Conservation (phyloP, 2,329 filamentous ascomycete species). For the Biscogniauxia marginata region DNA sequence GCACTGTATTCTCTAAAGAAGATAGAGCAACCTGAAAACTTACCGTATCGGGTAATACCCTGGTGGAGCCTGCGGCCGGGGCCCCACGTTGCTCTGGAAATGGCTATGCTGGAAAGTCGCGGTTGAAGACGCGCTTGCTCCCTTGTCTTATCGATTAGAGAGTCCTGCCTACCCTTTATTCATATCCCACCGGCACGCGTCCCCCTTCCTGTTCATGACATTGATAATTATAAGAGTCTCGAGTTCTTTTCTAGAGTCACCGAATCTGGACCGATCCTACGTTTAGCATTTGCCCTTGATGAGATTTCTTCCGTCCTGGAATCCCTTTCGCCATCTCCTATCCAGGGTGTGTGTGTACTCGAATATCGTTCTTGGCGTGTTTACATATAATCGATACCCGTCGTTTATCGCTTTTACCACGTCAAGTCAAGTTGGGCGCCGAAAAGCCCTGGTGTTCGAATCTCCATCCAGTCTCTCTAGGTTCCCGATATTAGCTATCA, state of each 20-base stretch:
- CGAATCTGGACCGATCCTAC: too few species aligned
- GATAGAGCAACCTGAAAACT: not conserved
- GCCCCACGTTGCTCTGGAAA: conserved; percentile 26
- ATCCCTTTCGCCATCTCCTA: not conserved
- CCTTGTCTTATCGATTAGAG: conserved; percentile 18
- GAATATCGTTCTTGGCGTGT: conserved; percentile 20
- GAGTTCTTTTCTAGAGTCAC: not conserved
- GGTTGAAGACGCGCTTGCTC: conserved; percentile 29
- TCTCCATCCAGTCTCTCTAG: not conserved
- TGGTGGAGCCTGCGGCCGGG: conserved; percentile 3
- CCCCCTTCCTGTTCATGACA: conserved; percentile 1
- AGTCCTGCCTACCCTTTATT: not conserved
- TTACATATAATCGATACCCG: conserved; percentile 13
- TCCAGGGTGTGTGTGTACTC: conserved; percentile 7
- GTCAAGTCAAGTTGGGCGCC: conserved; percentile 5
- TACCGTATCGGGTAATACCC: not conserved
- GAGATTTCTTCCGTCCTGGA: not conserved
- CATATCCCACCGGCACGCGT: not conserved
- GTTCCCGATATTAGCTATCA: not conserved
- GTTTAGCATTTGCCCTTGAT: too few species aligned
- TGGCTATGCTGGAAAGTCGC: conserved; percentile 21
- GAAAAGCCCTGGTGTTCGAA: not conserved
- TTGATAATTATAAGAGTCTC: not conserved
- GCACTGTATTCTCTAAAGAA: not conserved
- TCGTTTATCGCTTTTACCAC: conserved; percentile 6